Evolutionary conservation across 352 stramenopile genomes (phyloP), one percentile per base, ranked within the genome.

Genomic region (Globisporangium nodosum): DNA sequence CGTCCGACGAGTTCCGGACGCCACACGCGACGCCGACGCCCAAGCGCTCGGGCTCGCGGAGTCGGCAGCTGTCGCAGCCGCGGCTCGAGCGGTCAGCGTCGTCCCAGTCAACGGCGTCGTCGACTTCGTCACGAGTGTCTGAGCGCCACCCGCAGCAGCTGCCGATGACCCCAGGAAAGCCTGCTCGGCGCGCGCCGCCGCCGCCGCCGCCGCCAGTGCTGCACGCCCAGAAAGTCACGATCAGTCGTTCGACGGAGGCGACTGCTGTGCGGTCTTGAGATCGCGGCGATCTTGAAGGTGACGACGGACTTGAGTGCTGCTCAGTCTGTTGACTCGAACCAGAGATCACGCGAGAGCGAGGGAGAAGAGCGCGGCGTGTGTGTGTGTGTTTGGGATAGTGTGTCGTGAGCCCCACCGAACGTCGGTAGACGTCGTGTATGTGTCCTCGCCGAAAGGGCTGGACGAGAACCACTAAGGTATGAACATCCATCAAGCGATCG

Each of bases 11-110:
- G 33, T 37, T 37, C 33, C 33, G 33, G 0, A 37, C 33, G 33
- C 33, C 33, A 2, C 33, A 37, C 33, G 50, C 37, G 12, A 46
- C 56, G 16, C 54, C 45, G n/a, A 35, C 40, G 33, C 50, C 50
- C 31, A 46, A 27, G 46, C 43, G 55, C 55, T 27, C 27, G 21
- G 30, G 27, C 1, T 49, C 45, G 1, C 46, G 33, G 5, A 20
- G 52, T 18, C 52, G 46, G 27, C 39, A 39, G 30, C 53, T 21
- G 42, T 47, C 42, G 42, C 42, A 42, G 21, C 46, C 27, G 33
- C 31, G 37, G n/a, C 16, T 49, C 15, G 33, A 54, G 43, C 18
- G 31, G 33, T 47, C 45, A 4, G 35, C 54, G 45, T 60, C 54
- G 8, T 20, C 54, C 13, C 20, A 39, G 15, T 56, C 51, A 5